These are phyloP conservation scores for Hamamelis virginiana DNA, from an alignment of 164 flowering plant species.

Conservation along the genomic window DNA sequence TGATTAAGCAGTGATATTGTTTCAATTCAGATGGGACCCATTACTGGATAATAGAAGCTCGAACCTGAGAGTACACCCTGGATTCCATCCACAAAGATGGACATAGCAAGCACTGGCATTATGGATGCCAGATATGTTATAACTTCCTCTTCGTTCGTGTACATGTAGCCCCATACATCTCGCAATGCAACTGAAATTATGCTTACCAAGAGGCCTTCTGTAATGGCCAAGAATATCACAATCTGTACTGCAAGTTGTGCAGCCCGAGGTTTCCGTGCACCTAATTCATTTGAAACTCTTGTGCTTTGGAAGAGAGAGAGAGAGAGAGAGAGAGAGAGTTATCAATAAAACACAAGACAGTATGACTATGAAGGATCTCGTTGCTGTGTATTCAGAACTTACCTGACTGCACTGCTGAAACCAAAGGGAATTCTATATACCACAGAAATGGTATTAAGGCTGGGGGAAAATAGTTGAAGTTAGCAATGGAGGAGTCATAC, in stretches of 20 bases:
- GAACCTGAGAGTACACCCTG: constrained; percentile 50
- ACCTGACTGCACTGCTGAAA: neutral
- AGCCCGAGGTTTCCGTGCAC: constrained; percentile 41
- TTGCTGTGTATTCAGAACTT: neutral
- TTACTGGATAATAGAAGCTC: neutral
- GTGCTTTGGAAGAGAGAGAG: too few species aligned
- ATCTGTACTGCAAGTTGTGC: constrained; percentile 41
- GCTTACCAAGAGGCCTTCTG: constrained; percentile 24
- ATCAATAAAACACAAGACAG: neutral
- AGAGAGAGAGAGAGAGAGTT: neutral
- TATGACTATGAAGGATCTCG: too few species aligned
- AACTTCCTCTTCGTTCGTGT: constrained; percentile 41
- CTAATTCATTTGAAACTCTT: constrained; percentile 62
- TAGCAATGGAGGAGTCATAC: neutral
- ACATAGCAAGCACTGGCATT: constrained; percentile 37
- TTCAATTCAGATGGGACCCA: neutral
- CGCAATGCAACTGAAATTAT: constrained; percentile 19
- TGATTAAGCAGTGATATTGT: neutral
- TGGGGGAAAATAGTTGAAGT: neutral
- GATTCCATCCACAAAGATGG: constrained; percentile 41
- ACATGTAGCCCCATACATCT: constrained; percentile 40
- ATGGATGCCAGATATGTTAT: constrained; percentile 36
- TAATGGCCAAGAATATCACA: constrained; percentile 26
- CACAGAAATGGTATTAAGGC: too few species aligned
- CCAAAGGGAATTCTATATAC: neutral